Conservation (phyloP, 2,329 filamentous ascomycete genomes). For the Coniochaeta sp. region DNA sequence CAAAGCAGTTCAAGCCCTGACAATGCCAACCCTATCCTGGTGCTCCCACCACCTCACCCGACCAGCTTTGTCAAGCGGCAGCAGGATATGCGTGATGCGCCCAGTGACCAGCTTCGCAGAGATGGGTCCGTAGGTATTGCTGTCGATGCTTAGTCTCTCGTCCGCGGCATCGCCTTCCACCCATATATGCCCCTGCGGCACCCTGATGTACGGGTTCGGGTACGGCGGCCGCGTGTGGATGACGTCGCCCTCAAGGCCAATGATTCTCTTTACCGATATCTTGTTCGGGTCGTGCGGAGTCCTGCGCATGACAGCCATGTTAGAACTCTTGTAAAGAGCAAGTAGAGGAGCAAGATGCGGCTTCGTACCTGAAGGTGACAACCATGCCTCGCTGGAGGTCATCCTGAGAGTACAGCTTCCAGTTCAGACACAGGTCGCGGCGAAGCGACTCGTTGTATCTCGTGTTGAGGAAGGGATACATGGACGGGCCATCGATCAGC, state of each 20-base stretch:
- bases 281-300: slow-evolving; percentile 64
- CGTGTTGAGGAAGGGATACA: slow-evolving; percentile 71
- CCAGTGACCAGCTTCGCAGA: slow-evolving; percentile 69
- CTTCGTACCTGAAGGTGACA: slow-evolving; percentile 56
- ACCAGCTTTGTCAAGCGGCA: slow-evolving; percentile 56
- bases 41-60: slow-evolving; percentile 52
- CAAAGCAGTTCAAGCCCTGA: background rate
- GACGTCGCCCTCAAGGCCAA: slow-evolving; percentile 73
- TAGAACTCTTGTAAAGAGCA: background rate
- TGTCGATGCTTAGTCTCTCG: slow-evolving; percentile 59
- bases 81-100: slow-evolving; percentile 64
- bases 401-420: slow-evolving; percentile 50
- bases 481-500: slow-evolving; percentile 55
- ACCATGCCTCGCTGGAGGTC: slow-evolving; percentile 65
- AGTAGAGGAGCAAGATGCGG: no score
- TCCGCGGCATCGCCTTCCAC: slow-evolving; percentile 76
- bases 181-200: slow-evolving; percentile 87
- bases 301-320: slow-evolving; percentile 30
- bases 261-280: slow-evolving; percentile 71
- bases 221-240: slow-evolving; percentile 60
- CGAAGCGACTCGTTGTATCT: slow-evolving; percentile 49
- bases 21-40: slow-evolving; percentile 8
- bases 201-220: slow-evolving; percentile 45
- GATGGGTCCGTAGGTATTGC: slow-evolving; percentile 84
- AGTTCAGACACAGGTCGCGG: slow-evolving; percentile 50